Percentiles rank a stretch among this genome's conserved stretches.
These are phyloP conservation scores for Penicillium lividum DNA, from an alignment of 495 filamentous ascomycete species.

Conservation along the genomic window DNA sequence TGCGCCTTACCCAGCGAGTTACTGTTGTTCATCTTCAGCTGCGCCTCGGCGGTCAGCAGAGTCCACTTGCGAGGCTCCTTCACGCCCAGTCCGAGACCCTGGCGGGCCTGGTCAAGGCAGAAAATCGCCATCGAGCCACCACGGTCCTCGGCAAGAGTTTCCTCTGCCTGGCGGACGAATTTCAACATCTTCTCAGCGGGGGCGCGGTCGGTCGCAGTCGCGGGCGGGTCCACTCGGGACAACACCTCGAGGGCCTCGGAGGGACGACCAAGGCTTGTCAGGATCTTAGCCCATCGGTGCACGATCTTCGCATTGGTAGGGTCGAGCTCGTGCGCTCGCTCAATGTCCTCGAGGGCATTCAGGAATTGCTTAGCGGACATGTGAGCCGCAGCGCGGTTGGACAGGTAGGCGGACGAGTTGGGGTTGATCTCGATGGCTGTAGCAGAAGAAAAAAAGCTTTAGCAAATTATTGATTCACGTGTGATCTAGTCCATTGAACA, in stretches of 20 bases:
- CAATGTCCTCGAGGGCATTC: slow-evolving; percentile 83
- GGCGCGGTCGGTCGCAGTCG: slow-evolving; percentile 78
- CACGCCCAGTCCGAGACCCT: slow-evolving; percentile 69
- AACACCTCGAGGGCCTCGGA: slow-evolving; percentile 86
- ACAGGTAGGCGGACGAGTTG: slow-evolving; percentile 81
- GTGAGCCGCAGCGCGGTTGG: slow-evolving; percentile 91
- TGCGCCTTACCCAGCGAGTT: slow-evolving; percentile 90
- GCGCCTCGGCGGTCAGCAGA: slow-evolving; percentile 89
- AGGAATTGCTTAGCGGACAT: slow-evolving; percentile 78
- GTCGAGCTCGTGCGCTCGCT: slow-evolving; percentile 75
- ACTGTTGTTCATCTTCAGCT: slow-evolving; percentile 85
- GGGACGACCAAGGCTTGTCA: slow-evolving; percentile 81
- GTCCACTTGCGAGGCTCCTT: slow-evolving; percentile 87
- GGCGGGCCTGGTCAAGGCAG: slow-evolving; percentile 86
- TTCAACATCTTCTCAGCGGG: slow-evolving; percentile 79
- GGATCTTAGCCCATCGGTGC: slow-evolving; percentile 83
- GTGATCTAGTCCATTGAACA: background rate
- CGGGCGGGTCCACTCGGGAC: slow-evolving; percentile 58
- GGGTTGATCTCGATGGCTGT: slow-evolving; percentile 74
- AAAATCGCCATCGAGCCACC: slow-evolving; percentile 87
- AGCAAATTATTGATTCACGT: slow-evolving; percentile 6
- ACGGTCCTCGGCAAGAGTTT: slow-evolving; percentile 68
- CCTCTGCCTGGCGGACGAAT: slow-evolving; percentile 78
- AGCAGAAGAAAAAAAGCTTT: slow-evolving; percentile 9
- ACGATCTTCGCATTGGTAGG: slow-evolving; percentile 82